phyloP scores from a whole-genome alignment of 2,329 filamentous ascomycete genomes.

The Penicillium sp. region DNA sequence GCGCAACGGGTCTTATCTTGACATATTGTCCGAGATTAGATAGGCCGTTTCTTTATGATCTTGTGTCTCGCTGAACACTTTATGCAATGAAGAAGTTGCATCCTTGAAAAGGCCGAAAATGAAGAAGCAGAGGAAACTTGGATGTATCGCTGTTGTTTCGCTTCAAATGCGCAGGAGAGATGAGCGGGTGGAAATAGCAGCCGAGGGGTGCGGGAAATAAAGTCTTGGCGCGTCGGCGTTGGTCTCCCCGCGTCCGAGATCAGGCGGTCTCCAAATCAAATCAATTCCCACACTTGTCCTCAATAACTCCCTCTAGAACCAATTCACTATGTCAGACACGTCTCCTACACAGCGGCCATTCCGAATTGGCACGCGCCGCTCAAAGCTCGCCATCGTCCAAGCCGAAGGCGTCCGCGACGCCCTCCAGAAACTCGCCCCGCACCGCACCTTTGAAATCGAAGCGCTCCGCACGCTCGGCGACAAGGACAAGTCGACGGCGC shows the following conservation, averaged over 20 bases:
- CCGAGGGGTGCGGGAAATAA: not conserved
- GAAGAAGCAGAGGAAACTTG: too few relatives aligned
- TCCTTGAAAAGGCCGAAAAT: too few relatives aligned
- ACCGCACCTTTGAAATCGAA: slow-evolving; percentile 70
- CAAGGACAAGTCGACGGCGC: slow-evolving; percentile 80
- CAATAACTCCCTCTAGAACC: not conserved
- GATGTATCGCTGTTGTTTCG: not conserved
- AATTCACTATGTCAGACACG: not conserved
- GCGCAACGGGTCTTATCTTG: not conserved
- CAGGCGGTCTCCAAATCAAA: not conserved
- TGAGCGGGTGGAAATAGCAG: not conserved
- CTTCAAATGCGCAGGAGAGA: not conserved
- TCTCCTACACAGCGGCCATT: not conserved
- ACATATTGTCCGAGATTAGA: not conserved
- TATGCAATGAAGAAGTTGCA: too few relatives aligned
- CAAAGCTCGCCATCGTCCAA: slow-evolving; percentile 78
- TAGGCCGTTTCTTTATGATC: too few relatives aligned
- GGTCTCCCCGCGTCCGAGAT: not conserved
- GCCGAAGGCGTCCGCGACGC: slow-evolving; percentile 71
- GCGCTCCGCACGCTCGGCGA: slow-evolving; percentile 76
- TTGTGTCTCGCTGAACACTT: too few relatives aligned
- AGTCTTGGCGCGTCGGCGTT: not conserved
- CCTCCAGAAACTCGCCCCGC: slow-evolving; percentile 68
- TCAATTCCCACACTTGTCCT: not conserved
- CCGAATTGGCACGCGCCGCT: slow-evolving; percentile 77